phyloP scores from a whole-genome alignment of 1,284 basidiomycete species.

The Lentinus polychrous region DNA sequence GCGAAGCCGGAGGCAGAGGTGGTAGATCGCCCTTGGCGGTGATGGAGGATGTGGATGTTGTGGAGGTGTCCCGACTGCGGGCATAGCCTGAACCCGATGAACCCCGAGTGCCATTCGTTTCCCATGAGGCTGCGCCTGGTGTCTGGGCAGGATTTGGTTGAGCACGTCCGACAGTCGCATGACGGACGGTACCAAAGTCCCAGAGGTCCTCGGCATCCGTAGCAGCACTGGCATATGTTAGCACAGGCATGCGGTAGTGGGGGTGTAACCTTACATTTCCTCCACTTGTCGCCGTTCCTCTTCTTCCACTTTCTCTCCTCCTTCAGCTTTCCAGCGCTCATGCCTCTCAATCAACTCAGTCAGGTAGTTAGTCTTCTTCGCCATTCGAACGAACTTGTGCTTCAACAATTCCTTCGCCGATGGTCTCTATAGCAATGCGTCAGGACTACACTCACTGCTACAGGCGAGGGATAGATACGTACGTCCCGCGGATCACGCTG shows the following conservation, averaged over 20 bases:
- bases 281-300: conserved; percentile 55
- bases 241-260: not conserved
- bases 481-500: conserved; percentile 92
- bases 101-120: conserved; percentile 55
- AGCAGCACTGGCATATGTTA: conserved; percentile 33
- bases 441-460: not conserved
- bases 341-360: conserved; percentile 94
- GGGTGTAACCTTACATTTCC: conserved; percentile 42
- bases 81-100: conserved; percentile 27
- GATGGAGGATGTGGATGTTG: conserved; percentile 35
- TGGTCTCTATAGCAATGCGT: conserved; percentile 49
- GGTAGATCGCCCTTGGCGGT: conserved; percentile 54
- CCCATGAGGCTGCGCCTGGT: conserved; percentile 70
- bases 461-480: conserved; percentile 21
- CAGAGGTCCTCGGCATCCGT: conserved; percentile 81
- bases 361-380: conserved; percentile 89
- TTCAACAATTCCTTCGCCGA: conserved; percentile 91
- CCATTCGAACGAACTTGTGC: conserved; percentile 92
- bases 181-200: conserved; percentile 90
- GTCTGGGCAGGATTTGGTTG: conserved; percentile 44
- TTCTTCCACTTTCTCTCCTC: conserved; percentile 72
- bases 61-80: conserved; percentile 19
- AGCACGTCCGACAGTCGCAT: conserved; percentile 63
- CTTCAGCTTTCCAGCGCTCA: conserved; percentile 90
- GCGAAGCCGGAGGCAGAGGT: conserved; percentile 40